Conservation (phyloP, 495 filamentous ascomycete species). For the Bacidia rubella region DNA sequence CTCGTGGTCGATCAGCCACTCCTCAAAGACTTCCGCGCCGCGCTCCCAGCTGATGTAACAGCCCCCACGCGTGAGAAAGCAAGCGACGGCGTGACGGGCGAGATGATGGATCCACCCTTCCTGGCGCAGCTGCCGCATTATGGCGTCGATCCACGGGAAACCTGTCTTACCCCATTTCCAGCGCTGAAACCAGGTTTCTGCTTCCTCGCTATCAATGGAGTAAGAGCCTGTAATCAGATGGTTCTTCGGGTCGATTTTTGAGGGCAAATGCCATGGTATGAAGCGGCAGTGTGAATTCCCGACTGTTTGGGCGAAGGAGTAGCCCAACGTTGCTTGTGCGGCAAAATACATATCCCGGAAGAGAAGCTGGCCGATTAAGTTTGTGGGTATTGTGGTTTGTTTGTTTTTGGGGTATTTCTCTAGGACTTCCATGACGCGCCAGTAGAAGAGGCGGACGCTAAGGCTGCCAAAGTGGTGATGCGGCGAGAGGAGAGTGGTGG, state of each 20-base stretch:
- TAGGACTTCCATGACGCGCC: conserved; percentile 45
- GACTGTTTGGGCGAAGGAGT: conserved; percentile 40
- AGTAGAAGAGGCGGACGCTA: conserved; percentile 51
- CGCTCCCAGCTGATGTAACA: conserved; percentile 64
- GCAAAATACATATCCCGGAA: conserved; percentile 71
- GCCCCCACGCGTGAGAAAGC: conserved; percentile 57
- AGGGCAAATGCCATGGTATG: conserved; percentile 58
- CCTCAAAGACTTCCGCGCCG: conserved; percentile 61
- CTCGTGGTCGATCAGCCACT: conserved; percentile 59
- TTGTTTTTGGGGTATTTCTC: conserved; percentile 31
- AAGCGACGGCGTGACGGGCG: conserved; percentile 57
- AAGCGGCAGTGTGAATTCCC: conserved; percentile 49
- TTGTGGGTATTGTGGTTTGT: conserved; percentile 40
- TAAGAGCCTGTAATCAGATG: conserved; percentile 37
- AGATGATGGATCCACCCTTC: conserved; percentile 70
- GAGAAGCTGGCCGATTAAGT: conserved; percentile 51
- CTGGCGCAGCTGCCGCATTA: conserved; percentile 55
- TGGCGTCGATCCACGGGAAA: conserved; percentile 61
- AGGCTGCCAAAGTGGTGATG: conserved; percentile 59
- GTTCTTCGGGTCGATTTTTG: conserved; percentile 28
- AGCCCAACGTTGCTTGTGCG: conserved; percentile 50
- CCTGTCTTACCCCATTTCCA: conserved; percentile 54
- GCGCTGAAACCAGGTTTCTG: conserved; percentile 47
- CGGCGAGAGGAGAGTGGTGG: conserved; percentile 54
- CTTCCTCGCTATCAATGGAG: conserved; percentile 38